Evolutionary conservation across 495 filamentous ascomycete genomes (phyloP).

Genomic region (Emericellopsis terricola): DNA sequence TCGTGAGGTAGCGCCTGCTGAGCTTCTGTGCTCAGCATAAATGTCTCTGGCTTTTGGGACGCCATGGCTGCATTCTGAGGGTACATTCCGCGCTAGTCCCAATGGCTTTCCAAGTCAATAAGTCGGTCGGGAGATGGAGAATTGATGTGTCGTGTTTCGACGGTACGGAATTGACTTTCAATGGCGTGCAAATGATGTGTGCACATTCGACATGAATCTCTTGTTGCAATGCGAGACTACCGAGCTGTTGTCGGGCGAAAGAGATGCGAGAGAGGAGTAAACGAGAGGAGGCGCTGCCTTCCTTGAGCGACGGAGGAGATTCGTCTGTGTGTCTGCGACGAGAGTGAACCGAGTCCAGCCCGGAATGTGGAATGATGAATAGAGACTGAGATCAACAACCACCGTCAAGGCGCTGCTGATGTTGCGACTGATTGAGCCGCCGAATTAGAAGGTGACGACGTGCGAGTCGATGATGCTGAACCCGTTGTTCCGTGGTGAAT

Average conservation of each 20-base stretch:
- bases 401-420: constrained; percentile 2
- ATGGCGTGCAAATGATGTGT: neutral
- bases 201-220: neutral
- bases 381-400: neutral
- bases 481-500: no score
- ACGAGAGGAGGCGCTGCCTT: constrained; percentile 1
- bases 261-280: neutral
- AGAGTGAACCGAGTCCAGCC: constrained; percentile 1
- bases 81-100: constrained; percentile 26
- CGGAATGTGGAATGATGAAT: constrained; percentile 1
- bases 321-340: constrained; percentile 2
- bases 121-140: no score
- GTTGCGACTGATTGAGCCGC: no score
- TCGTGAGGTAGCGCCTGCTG: constrained; percentile 92
- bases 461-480: no score
- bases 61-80: constrained; percentile 34
- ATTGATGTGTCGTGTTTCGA: no score
- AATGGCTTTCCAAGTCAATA: no score
- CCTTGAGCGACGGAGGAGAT: neutral
- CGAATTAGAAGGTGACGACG: no score
- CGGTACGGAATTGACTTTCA: no score
- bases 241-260: neutral
- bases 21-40: constrained; percentile 91
- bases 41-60: constrained; percentile 86
- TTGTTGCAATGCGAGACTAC: neutral